A percentile compares a stretch with the other conserved stretches of the same genome.
Evolutionary conservation across 139 green algal species (phyloP).

Genomic region (Coelastrella sp.): DNA sequence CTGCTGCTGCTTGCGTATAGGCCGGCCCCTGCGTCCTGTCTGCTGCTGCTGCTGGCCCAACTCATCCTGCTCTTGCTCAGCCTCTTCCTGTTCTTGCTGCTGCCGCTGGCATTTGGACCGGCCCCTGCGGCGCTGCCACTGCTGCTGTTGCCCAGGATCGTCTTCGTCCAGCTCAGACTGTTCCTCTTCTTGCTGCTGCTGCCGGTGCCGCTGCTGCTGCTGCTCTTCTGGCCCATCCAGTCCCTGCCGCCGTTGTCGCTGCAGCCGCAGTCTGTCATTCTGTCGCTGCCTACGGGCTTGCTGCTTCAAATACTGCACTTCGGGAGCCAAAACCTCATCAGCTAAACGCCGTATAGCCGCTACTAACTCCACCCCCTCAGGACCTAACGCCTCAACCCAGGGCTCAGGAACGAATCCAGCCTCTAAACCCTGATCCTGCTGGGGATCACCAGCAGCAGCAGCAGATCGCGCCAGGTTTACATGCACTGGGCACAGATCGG

Average conservation of each 20-base stretch:
- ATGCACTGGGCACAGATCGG: slow-evolving; percentile 2
- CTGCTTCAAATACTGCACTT: neutral
- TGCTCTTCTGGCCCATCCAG: too few species aligned
- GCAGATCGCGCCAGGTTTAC: neutral
- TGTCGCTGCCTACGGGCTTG: neutral
- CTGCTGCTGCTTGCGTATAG: too few species aligned
- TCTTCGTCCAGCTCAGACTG: neutral
- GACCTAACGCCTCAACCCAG: slow-evolving; percentile 1
- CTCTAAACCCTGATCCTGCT: neutral
- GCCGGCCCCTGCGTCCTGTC: too few species aligned
- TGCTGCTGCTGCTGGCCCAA: neutral
- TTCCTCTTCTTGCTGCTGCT: neutral
- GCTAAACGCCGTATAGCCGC: neutral
- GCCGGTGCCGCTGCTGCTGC: neutral
- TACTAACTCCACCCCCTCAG: slow-evolving; percentile 24
- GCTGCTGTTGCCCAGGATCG: slow-evolving; percentile 8
- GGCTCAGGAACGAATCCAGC: neutral
- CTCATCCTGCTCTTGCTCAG: neutral
- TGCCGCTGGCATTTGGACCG: neutral
- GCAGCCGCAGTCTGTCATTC: neutral
- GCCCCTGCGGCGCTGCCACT: neutral
- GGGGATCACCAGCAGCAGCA: neutral
- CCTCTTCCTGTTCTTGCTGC: neutral
- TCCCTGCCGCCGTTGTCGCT: slow-evolving; percentile 15
- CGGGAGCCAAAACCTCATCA: neutral